Evolutionary conservation across 2,329 filamentous ascomycete genomes (phyloP), one percentile per base, ranked within the genome.

Genomic region (Cladorrhinum sp.): DNA sequence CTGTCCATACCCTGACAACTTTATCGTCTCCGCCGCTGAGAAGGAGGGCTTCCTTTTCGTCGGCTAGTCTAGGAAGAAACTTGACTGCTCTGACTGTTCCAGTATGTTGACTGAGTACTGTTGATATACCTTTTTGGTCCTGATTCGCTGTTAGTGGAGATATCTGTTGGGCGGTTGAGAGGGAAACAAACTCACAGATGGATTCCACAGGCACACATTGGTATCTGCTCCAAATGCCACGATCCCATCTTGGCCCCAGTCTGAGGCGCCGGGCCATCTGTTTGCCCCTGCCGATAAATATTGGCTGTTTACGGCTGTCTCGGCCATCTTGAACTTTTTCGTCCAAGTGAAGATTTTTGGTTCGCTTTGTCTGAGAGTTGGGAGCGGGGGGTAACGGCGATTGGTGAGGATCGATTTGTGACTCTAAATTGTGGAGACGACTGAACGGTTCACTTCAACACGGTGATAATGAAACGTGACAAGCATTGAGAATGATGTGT

Each of bases 161-260:
- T 50, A 23, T 16, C 18, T 50, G n/a, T n/a, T 10, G 26, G 26
- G 26, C 26, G 21, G 57, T 33, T 33, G 46, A 49, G 1, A 53
- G 12, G 39, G 28, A 30, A 58, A 55, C 14, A 54, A 51, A 77
- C 86, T 75, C 80, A 93, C 91, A 72, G 82, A 75, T 59, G 92
- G 92, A 72, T 86, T 81, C 95, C 95, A 99, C 46, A 98, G 73
- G 49, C 92, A 94, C 68, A 99, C 83, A 76, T 95, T 95, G 68
- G 88, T 87, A 75, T 96, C 91, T 8, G 93, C 89, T 30, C 95
- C 95, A 77, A 91, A 99, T 28, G 92, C 95, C 58, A 99, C 80
- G 50, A 92, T 73, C 9, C 89, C 90, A 65, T 82, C 77, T 20
- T 76, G 72, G 71, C 90, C 86, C 95, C 95, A 99, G 77, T 98